phyloP scores from a whole-genome alignment of 352 stramenopile species.

The Pythium periplocum region DNA sequence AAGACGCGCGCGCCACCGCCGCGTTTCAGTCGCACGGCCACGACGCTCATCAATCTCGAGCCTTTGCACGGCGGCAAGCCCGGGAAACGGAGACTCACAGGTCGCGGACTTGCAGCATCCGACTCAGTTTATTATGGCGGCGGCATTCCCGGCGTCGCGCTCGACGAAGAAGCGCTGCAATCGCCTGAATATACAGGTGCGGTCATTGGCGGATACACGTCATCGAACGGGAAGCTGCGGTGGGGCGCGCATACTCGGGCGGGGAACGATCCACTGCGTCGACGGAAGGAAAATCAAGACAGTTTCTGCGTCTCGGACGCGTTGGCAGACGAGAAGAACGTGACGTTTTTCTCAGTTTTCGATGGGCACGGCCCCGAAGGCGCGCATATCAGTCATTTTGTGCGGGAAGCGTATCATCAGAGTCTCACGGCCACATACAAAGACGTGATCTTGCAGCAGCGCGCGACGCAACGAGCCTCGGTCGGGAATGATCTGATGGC shows the following conservation, averaged over 20 bases:
- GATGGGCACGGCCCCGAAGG: constrained; percentile 73
- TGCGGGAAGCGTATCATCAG: constrained; percentile 61
- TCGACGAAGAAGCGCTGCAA: constrained; percentile 51
- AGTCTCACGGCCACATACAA: constrained; percentile 39
- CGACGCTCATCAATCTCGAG: neutral
- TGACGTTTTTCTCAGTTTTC: constrained; percentile 71
- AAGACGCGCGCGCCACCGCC: neutral
- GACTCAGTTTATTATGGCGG: constrained; percentile 38
- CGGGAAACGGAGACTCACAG: neutral
- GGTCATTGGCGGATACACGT: constrained; percentile 40
- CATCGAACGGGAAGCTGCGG: constrained; percentile 29
- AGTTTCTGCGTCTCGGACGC: constrained; percentile 55
- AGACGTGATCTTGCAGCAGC: constrained; percentile 18
- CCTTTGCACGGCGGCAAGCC: neutral
- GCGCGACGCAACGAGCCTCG: constrained; percentile 3
- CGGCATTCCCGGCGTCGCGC: constrained; percentile 58
- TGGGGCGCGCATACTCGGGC: constrained; percentile 58
- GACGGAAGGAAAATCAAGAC: constrained; percentile 85
- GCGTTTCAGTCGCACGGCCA: neutral
- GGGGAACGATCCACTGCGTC: constrained; percentile 65
- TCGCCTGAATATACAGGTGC: constrained; percentile 60
- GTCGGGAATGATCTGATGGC: constrained; percentile 37
- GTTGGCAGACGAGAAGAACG: constrained; percentile 32
- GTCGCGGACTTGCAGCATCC: neutral
- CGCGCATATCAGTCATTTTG: constrained; percentile 70